Base-by-base conservation (phyloP, 495 filamentous ascomycete genomes). In the Neurospora hispaniola region DNA sequence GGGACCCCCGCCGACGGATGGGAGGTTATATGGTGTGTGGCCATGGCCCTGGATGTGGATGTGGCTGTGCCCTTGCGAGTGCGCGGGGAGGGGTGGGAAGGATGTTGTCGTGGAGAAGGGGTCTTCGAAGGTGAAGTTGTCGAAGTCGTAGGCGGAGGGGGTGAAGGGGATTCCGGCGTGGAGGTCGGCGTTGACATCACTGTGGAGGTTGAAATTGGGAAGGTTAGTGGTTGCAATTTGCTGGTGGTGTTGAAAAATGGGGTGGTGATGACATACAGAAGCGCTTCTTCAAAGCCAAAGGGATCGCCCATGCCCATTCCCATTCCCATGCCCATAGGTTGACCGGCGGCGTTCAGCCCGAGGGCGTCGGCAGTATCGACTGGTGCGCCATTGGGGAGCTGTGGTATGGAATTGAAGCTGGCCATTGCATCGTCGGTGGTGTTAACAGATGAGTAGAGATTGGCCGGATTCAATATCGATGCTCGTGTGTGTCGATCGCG, bases 101-200 rank as follows among this genome's bases (percentile, higher is more conserved):
- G 87, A 35, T 35, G 54, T 54, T 7, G 46, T 35, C 12, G 54
- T 18, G 54, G 54, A 88, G 78, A 92, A 92, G 12, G 90, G 87
- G 72, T 92, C 90, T 77, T 92, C 90, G 76, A 92, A 92, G 39
- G 87, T 88, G 75, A 86, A 87, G 75, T 81, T 80, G 48, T 88
- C 86, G 75, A 86, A 86, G 75, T 88, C 82, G 81, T 87, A 87
- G n/a, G 82, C 80, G 8, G 74, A 72, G 0, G 86, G 85, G 4
- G 86, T 87, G 72, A 87, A 87, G 18, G 84, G 82, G 39, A 87
- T 78, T 18, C 77, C 74, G n/a, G 85, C 48, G 27, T 62, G 78
- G n/a, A 88, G 78, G 54, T 78, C 66, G 75, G 71, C 78, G 77
- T 82, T 80, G 66, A 84, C 80, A 73, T 86, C 84, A 71, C 83